A percentile compares a stretch with the other conserved stretches of the same genome.
phyloP scores from a whole-genome alignment of 495 filamentous ascomycete genomes.

The Pyrenopolyporus hunteri region DNA sequence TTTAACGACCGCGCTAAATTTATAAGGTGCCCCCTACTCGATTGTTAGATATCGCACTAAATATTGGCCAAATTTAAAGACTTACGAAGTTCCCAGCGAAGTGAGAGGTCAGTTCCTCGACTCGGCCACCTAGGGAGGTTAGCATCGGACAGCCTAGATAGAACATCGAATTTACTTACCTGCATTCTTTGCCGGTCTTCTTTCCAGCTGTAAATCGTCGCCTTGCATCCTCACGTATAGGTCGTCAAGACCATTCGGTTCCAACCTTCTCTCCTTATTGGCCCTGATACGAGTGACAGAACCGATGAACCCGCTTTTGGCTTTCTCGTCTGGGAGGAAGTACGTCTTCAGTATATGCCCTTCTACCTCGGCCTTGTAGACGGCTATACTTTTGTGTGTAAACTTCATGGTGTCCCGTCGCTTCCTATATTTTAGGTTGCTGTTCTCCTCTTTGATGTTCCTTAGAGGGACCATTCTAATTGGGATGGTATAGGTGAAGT shows the following conservation, averaged over 20 bases:
- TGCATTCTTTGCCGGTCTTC: constrained; percentile 52
- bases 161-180: constrained; percentile 33
- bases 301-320: constrained; percentile 48
- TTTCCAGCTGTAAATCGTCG: constrained; percentile 62
- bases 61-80: neutral
- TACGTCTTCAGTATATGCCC: constrained; percentile 42
- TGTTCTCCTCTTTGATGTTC: neutral
- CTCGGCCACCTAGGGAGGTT: constrained; percentile 39
- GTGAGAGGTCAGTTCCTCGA: constrained; percentile 64
- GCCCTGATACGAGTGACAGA: constrained; percentile 68
- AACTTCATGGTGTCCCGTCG: neutral
- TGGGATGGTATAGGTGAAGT: constrained; percentile 46
- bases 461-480: constrained; percentile 49
- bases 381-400: neutral
- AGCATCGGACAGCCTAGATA: neutral
- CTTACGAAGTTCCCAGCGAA: constrained; percentile 77
- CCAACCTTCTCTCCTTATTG: constrained; percentile 55
- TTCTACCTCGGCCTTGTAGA: constrained; percentile 22
- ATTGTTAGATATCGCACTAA: constrained; percentile 18
- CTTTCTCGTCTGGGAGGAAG: constrained; percentile 41
- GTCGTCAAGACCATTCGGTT: constrained; percentile 63
- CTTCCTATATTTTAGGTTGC: too few species aligned
- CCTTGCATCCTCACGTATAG: constrained; percentile 68
- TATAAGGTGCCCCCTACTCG: constrained; percentile 79
- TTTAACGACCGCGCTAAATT: constrained; percentile 73